phyloP scores from a whole-genome alignment of 306 rosid genomes.

The Hylodesmum podocarpum region DNA sequence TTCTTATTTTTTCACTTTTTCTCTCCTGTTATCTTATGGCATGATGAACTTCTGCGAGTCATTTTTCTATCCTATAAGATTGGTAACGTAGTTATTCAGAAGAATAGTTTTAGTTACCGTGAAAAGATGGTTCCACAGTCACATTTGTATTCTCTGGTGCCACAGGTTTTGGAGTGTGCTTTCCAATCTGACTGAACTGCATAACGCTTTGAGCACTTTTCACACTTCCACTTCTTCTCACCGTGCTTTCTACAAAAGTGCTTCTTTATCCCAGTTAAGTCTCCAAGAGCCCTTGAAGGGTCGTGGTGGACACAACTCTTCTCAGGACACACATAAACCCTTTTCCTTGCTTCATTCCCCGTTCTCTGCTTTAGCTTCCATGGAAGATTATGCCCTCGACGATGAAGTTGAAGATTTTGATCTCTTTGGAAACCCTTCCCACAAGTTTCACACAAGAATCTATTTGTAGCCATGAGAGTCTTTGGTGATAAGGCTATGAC shows the following conservation, averaged over 20 bases:
- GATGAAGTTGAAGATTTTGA: slow-evolving; percentile 84
- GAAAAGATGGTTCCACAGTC: slow-evolving; percentile 94
- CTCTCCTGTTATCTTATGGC: too few relatives aligned
- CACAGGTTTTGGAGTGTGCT: slow-evolving; percentile 88
- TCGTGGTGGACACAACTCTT: slow-evolving; percentile 76
- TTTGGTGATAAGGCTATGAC: slow-evolving; percentile 85
- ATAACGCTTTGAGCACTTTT: slow-evolving; percentile 80
- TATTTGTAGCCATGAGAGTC: slow-evolving; percentile 83
- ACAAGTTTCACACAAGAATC: slow-evolving; percentile 84
- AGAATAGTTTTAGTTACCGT: slow-evolving; percentile 43
- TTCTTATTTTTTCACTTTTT: too few relatives aligned
- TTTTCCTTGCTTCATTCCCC: slow-evolving; percentile 61
- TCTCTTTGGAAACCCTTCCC: slow-evolving; percentile 92
- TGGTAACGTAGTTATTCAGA: not conserved
- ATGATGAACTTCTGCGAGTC: too few relatives aligned
- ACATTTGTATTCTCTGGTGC: slow-evolving; percentile 88
- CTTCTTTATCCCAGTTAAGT: slow-evolving; percentile 86
- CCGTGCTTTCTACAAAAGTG: slow-evolving; percentile 96
- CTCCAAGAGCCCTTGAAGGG: slow-evolving; percentile 85
- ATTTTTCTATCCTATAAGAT: not conserved
- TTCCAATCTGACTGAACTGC: slow-evolving; percentile 97
- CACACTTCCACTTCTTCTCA: slow-evolving; percentile 95
- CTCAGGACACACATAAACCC: slow-evolving; percentile 89
- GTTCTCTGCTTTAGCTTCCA: slow-evolving; percentile 92
- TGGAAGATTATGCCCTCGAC: slow-evolving; percentile 89